Conservation (phyloP, 2,329 filamentous ascomycete species). For the Stachybotrys chartarum region DNA sequence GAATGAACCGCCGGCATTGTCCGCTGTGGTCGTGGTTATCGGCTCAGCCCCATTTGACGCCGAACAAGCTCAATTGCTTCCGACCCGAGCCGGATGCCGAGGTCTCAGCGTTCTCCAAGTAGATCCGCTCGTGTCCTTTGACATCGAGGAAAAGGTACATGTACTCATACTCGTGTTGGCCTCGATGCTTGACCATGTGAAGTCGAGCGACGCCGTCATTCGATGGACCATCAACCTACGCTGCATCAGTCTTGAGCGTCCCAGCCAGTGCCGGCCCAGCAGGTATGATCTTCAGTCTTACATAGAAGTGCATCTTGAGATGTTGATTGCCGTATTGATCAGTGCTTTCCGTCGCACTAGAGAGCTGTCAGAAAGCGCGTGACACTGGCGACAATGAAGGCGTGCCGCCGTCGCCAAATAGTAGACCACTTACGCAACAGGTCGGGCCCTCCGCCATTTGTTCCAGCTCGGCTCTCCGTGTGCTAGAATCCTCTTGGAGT, state of each 20-base stretch:
- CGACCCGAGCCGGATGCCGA: conserved; percentile 22
- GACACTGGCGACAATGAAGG: neutral
- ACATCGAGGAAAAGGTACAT: conserved; percentile 75
- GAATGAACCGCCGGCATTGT: too few species aligned
- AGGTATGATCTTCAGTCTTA: conserved; percentile 31
- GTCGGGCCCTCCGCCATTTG: conserved; percentile 67
- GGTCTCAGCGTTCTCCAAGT: conserved; percentile 54
- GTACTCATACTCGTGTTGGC: conserved; percentile 66
- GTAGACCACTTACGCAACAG: conserved; percentile 42
- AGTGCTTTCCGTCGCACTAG: conserved; percentile 57
- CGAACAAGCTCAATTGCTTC: conserved; percentile 50
- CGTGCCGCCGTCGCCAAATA: neutral
- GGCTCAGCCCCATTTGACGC: conserved; percentile 48
- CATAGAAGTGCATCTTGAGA: conserved; percentile 77
- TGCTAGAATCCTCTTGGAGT: conserved; percentile 66
- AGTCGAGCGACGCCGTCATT: conserved; percentile 68
- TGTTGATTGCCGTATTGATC: conserved; percentile 75
- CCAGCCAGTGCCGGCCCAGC: neutral
- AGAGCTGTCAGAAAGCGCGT: conserved; percentile 17
- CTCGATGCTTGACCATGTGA: conserved; percentile 65
- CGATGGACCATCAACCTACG: conserved; percentile 66
- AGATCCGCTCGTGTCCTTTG: conserved; percentile 59
- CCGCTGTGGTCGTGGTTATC: neutral
- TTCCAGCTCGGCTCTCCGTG: conserved; percentile 76
- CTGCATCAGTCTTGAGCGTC: neutral